Base-by-base conservation (phyloP, 305 asterid genomes). In the Rubia tinctorum region DNA sequence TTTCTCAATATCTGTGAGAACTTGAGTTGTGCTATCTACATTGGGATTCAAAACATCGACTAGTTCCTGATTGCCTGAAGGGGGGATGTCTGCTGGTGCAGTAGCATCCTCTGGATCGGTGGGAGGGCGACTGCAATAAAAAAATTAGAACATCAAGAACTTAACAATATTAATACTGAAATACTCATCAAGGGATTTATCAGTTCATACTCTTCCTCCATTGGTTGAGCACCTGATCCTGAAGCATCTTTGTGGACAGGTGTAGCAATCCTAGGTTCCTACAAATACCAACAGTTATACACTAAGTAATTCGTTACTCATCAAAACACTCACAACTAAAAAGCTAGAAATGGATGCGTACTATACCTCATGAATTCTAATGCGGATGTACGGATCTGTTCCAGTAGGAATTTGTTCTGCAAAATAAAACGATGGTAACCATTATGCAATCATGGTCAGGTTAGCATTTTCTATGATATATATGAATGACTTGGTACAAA, bases 371-470 rank as follows among this genome's bases (percentile, higher is more conserved):
- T 83, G 80, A 73, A 86, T 44, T 27, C 63, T 66, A 80, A 90
- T 81, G 58, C 79, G 78, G 51, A 89, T 78, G 69, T 84, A 88
- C 53, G 88, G 95, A 86, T 93, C 93, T 60, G 74, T 78, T 39
- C 86, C 98, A 20, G 87, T 84, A 2, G 93, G 93, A 81, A 84
- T 73, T 89, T 90, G 96, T 69, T 95, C 99, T 95, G 89, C 72
- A 76, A 71, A 47, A 76, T 63, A 65, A 62, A 74, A 76, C 72
- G 78, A 23, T 15, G 40, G 47, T 58, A 14, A 66, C n/a, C 22
- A 61, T 66, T 10, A 30, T n/a, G 55, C 20, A 4, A 10, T 43
- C 9, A 64, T 44, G 34, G 60, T 43, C 22, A 42, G 11, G 62
- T 51, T 51, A 11, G 34, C 40, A 34, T 8, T 49, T 55, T n/a